Percentiles rank a stretch among this genome's conserved stretches.
Evolutionary conservation across 2,329 filamentous ascomycete genomes (phyloP).

Genomic region (Botryosphaeria agaves): DNA sequence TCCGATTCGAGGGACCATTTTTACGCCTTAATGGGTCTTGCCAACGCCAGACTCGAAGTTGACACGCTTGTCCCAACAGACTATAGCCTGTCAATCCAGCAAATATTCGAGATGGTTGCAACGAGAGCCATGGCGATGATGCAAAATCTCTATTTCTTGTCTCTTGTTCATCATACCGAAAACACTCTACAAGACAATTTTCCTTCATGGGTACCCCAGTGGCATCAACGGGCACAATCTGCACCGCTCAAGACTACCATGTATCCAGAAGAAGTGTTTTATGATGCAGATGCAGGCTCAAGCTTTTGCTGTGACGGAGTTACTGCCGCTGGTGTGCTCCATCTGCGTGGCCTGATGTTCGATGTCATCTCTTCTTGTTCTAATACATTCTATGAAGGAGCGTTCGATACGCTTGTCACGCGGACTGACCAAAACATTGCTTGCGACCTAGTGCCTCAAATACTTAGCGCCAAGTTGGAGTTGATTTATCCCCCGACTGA

Average conservation of each 20-base stretch:
- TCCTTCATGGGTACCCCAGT: neutral
- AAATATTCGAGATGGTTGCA: neutral
- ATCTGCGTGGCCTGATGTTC: neutral
- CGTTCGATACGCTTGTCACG: neutral
- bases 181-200: neutral
- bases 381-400: neutral
- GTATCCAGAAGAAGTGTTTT: neutral
- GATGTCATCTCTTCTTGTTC: neutral
- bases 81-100: neutral
- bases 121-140: neutral
- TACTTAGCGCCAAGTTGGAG: neutral
- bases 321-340: neutral
- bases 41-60: neutral
- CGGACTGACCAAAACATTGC: neutral
- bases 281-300: neutral
- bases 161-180: neutral
- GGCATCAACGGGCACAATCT: too few relatives aligned
- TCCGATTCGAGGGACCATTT: neutral
- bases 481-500: neutral
- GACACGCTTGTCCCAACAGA: neutral
- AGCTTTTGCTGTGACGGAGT: neutral
- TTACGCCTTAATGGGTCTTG: neutral
- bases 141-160: neutral
- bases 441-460: neutral
- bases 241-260: too few relatives aligned